Evolutionary conservation across 352 stramenopile species (phyloP).

Genomic region (Pythium insidiosum): DNA sequence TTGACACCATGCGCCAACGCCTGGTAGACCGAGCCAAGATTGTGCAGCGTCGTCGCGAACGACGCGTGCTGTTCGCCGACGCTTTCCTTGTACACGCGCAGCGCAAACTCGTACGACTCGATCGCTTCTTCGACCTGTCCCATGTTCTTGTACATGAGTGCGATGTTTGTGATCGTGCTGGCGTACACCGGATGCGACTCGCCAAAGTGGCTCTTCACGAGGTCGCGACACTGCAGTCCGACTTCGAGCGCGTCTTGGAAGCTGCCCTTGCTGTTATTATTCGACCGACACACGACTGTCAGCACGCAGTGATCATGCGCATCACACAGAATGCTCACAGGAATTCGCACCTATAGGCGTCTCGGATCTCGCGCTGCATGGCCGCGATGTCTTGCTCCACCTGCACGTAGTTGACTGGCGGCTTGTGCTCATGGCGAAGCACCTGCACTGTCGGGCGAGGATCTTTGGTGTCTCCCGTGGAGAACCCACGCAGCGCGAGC

Average conservation of each 20-base stretch:
- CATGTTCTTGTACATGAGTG: conserved; percentile 85
- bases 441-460: conserved; percentile 54
- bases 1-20: conserved; percentile 38
- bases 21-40: conserved; percentile 71
- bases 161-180: conserved; percentile 82
- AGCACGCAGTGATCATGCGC: neutral
- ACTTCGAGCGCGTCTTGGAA: conserved; percentile 60
- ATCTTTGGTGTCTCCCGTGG: too few relatives aligned
- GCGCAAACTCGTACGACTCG: conserved; percentile 72
- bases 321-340: neutral
- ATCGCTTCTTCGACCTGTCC: conserved; percentile 67
- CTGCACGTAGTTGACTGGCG: conserved; percentile 45
- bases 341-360: conserved; percentile 66
- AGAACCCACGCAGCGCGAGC: too few relatives aligned
- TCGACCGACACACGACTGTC: too few relatives aligned
- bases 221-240: conserved; percentile 58
- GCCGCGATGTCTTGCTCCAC: conserved; percentile 72
- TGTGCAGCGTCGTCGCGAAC: conserved; percentile 79
- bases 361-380: conserved; percentile 78
- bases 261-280: too few relatives aligned
- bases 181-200: conserved; percentile 74
- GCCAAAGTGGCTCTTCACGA: conserved; percentile 68
- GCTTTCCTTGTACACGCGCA: conserved; percentile 73
- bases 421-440: conserved; percentile 56
- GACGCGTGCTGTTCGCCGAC: conserved; percentile 78